phyloP scores from a whole-genome alignment of 75 land plant species.

The Pinus taeda region DNA sequence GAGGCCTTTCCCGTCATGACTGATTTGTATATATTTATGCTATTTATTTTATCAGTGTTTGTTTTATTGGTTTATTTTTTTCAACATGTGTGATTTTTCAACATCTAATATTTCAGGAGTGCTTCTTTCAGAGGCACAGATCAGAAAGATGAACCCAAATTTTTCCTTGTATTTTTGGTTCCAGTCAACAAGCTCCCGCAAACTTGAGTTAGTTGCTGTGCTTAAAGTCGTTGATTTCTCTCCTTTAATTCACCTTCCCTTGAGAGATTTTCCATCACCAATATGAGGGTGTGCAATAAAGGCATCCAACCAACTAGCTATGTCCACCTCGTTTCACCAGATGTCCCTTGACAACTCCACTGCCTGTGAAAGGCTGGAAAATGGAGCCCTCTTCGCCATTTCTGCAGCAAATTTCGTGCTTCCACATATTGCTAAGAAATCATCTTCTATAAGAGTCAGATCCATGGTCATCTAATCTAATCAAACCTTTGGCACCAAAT shows the following conservation, averaged over 20 bases:
- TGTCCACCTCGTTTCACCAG: conserved; percentile 92
- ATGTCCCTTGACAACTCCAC: conserved; percentile 59
- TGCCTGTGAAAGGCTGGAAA: conserved; percentile 43
- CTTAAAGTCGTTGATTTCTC: too few species aligned
- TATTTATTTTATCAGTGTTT: too few species aligned
- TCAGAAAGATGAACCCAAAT: conserved; percentile 86
- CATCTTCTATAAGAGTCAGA: conserved; percentile 21
- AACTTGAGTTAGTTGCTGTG: too few species aligned
- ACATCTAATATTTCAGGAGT: conserved; percentile 66
- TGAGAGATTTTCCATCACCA: conserved; percentile 40
- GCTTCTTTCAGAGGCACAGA: conserved; percentile 86
- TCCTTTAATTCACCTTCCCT: too few species aligned
- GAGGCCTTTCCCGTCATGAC: too few species aligned
- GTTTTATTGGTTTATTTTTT: too few species aligned
- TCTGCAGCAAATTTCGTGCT: conserved; percentile 69
- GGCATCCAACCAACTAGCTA: conserved; percentile 86
- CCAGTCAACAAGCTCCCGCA: conserved; percentile 85
- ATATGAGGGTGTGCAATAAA: conserved; percentile 91
- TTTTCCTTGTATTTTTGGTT: conserved; percentile 73
- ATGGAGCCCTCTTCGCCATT: conserved; percentile 65
- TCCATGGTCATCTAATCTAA: too few species aligned
- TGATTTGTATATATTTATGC: too few species aligned
- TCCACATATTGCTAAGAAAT: conserved; percentile 67
- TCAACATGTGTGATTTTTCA: too few species aligned
- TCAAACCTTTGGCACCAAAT: too few species aligned